These are phyloP conservation scores for Solanum piurae DNA, from an alignment of 257 asterid genomes.

Conservation along the genomic window DNA sequence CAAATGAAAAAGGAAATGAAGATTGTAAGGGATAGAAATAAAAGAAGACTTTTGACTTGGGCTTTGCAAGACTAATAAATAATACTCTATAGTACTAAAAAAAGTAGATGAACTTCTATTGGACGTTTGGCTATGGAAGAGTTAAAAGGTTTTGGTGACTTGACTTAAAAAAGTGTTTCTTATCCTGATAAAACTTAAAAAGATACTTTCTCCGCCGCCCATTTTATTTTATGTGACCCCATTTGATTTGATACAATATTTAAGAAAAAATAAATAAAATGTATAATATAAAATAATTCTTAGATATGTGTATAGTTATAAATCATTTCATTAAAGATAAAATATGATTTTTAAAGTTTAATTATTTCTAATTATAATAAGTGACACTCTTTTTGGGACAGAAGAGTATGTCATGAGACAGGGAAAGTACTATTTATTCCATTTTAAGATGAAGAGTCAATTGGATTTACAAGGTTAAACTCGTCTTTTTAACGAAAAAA, in stretches of 20 bases:
- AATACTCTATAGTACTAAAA: background rate
- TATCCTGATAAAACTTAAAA: background rate
- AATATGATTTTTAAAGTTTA: no score
- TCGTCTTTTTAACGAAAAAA: background rate
- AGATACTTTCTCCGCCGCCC: background rate
- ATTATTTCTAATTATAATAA: no score
- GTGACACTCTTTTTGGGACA: no score
- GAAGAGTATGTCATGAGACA: background rate
- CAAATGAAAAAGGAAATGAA: background rate
- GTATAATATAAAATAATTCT: no score
- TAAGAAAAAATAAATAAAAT: no score
- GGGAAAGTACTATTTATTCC: background rate
- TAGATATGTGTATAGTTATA: no score
- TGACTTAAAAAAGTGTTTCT: background rate
- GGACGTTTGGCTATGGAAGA: background rate
- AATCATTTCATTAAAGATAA: no score
- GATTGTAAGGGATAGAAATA: background rate
- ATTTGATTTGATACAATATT: no score
- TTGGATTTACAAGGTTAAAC: background rate
- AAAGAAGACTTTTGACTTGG: background rate
- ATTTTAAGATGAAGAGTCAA: background rate
- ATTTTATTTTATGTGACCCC: no score
- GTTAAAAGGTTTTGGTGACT: background rate
- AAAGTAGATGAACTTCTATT: background rate
- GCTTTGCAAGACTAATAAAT: background rate